Base-by-base conservation (phyloP, 2,329 filamentous ascomycete species). In the Fusarium praegraminearum region DNA sequence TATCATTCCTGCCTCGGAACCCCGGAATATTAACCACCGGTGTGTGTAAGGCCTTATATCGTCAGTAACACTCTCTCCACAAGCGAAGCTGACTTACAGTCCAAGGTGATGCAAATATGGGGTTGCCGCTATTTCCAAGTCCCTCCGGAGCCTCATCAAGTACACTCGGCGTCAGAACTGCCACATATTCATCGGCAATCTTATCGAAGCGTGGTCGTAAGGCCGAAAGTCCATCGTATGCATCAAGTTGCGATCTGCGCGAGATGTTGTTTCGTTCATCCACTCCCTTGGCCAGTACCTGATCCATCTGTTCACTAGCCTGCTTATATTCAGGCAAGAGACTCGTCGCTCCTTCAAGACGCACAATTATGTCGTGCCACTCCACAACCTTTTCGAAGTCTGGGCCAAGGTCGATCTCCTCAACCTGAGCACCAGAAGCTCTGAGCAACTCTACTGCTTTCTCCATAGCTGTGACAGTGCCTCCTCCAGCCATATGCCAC, bases 21-120 rank as follows among this genome's bases (percentile, higher is more conserved):
- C 88, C 89, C 0, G 89, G 88, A 0, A 91, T 75, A 59, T 91
- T 91, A 16, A 91, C 77, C 0, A 87, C 86, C 0, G 89, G 89
- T 1, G 82, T 84, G 63, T 91, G 89, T 12, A 91, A 76, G 6
- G 79, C 80, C 79, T 82, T 11, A 2, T 3, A 2, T 3, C 1
- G 4, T 51, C 2, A 57, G 38, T 1, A 12, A 7, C 6, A 2
- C 6, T 20, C 15, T 35, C 9, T 5, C 1, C 2, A 13, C 3
- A 3, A 85, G 86, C 4, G 75, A 12, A 12, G 5, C 1, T 12
- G 79, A 69, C 83, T 76, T 59, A 87, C 85, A 26, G 86, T 87
- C 86, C 85, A 87, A 1, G 83, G 82, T 16, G 75, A 71, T 67
- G 84, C 85, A 61, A 87, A 87, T 0, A 77, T 80, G 24, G 86